Evolutionary conservation across 1,139 yeast genomes (phyloP).

Genomic region (Yamadazyma diospyri): DNA sequence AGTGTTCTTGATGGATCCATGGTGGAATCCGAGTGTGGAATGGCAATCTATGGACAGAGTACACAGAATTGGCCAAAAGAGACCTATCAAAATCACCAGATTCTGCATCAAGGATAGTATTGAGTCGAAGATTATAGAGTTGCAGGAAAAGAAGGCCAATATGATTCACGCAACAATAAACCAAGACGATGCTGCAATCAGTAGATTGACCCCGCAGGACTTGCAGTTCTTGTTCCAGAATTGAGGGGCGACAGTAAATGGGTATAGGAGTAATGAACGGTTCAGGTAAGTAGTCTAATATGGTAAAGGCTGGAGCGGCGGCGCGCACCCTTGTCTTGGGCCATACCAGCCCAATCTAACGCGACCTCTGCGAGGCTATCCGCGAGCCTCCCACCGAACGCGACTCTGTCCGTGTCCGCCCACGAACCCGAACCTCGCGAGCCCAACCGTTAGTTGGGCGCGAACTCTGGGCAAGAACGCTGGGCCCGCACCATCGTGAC

Average conservation of each 20-base stretch:
- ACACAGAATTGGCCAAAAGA: slow-evolving; percentile 91
- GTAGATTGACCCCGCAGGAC: slow-evolving; percentile 84
- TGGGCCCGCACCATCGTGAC: slow-evolving; percentile 4
- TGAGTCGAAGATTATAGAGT: slow-evolving; percentile 90
- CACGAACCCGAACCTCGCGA: too few relatives aligned
- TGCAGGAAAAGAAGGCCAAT: slow-evolving; percentile 95
- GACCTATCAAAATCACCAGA: slow-evolving; percentile 92
- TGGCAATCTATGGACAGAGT: slow-evolving; percentile 99
- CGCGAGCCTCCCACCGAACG: too few relatives aligned
- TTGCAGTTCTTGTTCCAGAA: slow-evolving; percentile 88
- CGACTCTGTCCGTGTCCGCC: too few relatives aligned
- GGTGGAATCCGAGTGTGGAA: slow-evolving; percentile 99
- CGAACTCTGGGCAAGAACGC: too few relatives aligned
- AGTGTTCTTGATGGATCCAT: slow-evolving; percentile 91
- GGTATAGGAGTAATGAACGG: slow-evolving; percentile 1
- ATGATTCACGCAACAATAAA: slow-evolving; percentile 97
- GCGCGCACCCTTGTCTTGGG: too few relatives aligned
- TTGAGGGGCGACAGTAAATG: slow-evolving; percentile 17
- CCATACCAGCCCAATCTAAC: too few relatives aligned
- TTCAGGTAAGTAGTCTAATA: too few relatives aligned
- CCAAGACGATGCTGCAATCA: slow-evolving; percentile 87
- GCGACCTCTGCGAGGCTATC: too few relatives aligned
- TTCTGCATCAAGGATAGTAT: slow-evolving; percentile 95
- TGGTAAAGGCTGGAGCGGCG: too few relatives aligned
- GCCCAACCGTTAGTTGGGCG: too few relatives aligned